A percentile compares a stretch with the other conserved stretches of the same genome.
Conservation (phyloP, 164 flowering plant species). For the Magnolia officinalis region DNA sequence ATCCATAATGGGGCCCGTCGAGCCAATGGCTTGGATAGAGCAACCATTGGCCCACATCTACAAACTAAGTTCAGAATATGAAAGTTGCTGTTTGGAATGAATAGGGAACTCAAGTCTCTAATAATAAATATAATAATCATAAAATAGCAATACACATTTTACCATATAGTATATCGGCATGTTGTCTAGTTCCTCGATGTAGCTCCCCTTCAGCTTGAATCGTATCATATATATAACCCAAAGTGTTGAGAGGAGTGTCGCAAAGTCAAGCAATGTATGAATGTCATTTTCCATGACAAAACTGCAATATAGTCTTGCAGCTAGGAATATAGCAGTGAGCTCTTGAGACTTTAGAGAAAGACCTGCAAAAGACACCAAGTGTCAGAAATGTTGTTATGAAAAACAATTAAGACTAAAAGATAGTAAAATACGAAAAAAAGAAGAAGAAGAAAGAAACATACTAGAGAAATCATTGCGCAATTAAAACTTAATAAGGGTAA, state of each 20-base stretch:
- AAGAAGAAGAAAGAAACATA: background rate
- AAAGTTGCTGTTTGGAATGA: background rate
- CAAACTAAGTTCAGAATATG: background rate
- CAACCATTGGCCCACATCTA: background rate
- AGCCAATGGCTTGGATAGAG: too few species aligned
- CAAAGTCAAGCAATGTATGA: constrained; percentile 60
- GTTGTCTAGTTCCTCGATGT: constrained; percentile 67
- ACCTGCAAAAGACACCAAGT: constrained; percentile 34
- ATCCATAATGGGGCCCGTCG: too few species aligned
- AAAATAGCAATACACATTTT: background rate
- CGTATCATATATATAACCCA: constrained; percentile 90
- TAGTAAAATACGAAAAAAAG: background rate
- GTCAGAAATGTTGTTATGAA: background rate
- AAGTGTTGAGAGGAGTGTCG: constrained; percentile 46
- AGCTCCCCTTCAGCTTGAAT: constrained; percentile 63
- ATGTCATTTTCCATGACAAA: constrained; percentile 49
- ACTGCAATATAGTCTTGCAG: constrained; percentile 53
- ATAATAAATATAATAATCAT: background rate
- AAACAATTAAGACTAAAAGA: background rate
- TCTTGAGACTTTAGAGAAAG: constrained; percentile 85
- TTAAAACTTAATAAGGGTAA: too few species aligned
- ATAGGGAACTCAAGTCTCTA: background rate
- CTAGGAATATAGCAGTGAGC: constrained; percentile 68
- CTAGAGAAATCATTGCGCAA: background rate
- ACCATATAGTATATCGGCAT: constrained; percentile 57